Conservation (phyloP, 192 early-diverging fungal species). For the Mortierella claussenii region DNA sequence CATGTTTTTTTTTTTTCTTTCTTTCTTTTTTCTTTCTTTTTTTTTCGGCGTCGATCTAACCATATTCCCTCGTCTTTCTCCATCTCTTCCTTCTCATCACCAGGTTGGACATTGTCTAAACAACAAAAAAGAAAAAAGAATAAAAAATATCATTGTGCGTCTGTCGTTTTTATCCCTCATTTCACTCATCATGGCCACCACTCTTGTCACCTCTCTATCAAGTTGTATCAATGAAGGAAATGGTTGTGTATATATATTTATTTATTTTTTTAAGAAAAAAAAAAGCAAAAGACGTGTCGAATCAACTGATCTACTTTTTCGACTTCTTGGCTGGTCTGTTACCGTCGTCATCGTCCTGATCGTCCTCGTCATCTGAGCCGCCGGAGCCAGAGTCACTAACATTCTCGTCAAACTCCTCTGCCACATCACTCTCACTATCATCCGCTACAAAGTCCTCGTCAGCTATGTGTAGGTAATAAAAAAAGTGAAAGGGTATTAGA, state of each 20-base stretch:
- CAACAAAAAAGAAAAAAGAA: not conserved
- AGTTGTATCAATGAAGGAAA: too few relatives aligned
- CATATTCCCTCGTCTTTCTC: too few relatives aligned
- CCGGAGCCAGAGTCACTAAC: slow-evolving; percentile 44
- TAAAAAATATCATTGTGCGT: slow-evolving; percentile 15
- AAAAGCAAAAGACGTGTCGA: too few relatives aligned
- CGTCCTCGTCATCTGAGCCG: slow-evolving; percentile 12
- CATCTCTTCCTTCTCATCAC: not conserved
- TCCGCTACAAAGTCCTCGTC: slow-evolving; percentile 93
- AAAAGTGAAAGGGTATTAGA: too few relatives aligned
- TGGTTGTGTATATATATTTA: too few relatives aligned
- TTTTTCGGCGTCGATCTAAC: too few relatives aligned
- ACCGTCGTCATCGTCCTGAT: slow-evolving; percentile 7
- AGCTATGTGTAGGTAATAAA: slow-evolving; percentile 48
- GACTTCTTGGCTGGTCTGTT: slow-evolving; percentile 42
- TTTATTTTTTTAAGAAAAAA: too few relatives aligned
- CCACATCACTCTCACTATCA: slow-evolving; percentile 78
- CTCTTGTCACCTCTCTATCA: too few relatives aligned
- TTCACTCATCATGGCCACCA: too few relatives aligned
- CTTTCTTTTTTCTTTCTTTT: not conserved
- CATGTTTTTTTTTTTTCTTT: not conserved
- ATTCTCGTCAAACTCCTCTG: slow-evolving; percentile 82
- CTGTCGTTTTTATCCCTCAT: too few relatives aligned
- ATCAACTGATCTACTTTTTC: slow-evolving; percentile 50
- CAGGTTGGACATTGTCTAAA: slow-evolving; percentile 33